These are phyloP conservation scores for Blyttiomyces sp. DNA, from an alignment of 371 early-diverging fungal species.

Conservation along the genomic window DNA sequence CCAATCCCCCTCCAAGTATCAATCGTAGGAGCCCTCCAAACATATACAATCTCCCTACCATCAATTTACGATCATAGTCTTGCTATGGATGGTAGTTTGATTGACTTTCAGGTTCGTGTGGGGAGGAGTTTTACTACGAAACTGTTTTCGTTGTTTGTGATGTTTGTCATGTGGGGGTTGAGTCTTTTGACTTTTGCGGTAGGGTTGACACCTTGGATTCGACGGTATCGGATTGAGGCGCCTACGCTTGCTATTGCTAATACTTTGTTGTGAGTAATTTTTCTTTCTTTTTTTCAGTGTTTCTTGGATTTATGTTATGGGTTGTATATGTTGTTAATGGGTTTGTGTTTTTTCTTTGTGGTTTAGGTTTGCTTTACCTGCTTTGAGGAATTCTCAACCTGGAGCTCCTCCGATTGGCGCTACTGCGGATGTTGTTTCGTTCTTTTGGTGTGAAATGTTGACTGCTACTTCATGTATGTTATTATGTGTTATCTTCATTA, in stretches of 20 bases:
- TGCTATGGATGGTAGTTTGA: neutral
- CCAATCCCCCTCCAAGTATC: constrained; percentile 4
- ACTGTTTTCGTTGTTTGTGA: constrained; percentile 25
- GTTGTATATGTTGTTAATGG: too few relatives aligned
- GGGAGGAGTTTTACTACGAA: constrained; percentile 19
- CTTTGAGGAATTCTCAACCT: constrained; percentile 34
- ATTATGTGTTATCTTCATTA: neutral
- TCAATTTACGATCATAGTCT: neutral
- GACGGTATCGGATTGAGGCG: constrained; percentile 31
- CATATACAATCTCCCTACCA: constrained; percentile 5
- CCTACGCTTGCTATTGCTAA: constrained; percentile 29
- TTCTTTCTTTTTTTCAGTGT: neutral
- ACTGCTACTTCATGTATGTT: constrained; percentile 10
- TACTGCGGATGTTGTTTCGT: constrained; percentile 30
- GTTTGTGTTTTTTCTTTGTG: neutral
- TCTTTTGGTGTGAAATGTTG: constrained; percentile 28
- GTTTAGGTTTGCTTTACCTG: constrained; percentile 27
- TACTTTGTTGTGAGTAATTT: constrained; percentile 13
- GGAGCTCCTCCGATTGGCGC: constrained; percentile 29
- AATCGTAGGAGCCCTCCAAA: constrained; percentile 14
- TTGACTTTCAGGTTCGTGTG: constrained; percentile 2
- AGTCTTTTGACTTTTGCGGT: constrained; percentile 20
- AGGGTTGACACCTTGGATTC: constrained; percentile 27
- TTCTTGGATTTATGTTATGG: too few relatives aligned
- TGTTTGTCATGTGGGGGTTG: constrained; percentile 32